These are phyloP conservation scores for Cryptosporidium muris DNA, from an alignment of 169 alveolate genomes.

Conservation along the genomic window DNA sequence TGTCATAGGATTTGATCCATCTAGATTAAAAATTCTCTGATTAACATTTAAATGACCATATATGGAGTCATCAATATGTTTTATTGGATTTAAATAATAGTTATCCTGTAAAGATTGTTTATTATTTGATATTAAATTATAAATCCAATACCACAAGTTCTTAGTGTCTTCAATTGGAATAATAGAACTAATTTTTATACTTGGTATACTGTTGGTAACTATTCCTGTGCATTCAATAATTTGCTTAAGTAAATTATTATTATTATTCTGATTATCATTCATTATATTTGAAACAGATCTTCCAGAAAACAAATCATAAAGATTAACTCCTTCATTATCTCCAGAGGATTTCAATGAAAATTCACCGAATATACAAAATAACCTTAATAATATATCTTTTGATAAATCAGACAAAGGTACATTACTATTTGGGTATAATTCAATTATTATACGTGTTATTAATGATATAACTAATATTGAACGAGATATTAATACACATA, in stretches of 20 bases:
- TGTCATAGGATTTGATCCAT: constrained; percentile 74
- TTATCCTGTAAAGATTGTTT: neutral
- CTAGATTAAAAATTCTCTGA: constrained; percentile 75
- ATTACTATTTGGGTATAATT: constrained; percentile 25
- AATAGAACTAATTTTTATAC: constrained; percentile 29
- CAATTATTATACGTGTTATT: constrained; percentile 22
- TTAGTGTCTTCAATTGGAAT: constrained; percentile 19
- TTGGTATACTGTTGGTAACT: constrained; percentile 6
- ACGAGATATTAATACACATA: constrained; percentile 49
- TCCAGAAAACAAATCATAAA: constrained; percentile 1
- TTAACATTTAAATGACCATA: constrained; percentile 68
- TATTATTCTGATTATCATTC: neutral
- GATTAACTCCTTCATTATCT: neutral
- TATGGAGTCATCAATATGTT: constrained; percentile 50
- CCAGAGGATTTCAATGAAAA: constrained; percentile 52
- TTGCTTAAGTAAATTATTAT: neutral
- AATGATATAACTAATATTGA: constrained; percentile 32
- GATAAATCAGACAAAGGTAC: neutral
- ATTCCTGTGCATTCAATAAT: neutral
- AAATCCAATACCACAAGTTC: constrained; percentile 55
- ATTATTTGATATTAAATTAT: neutral
- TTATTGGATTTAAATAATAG: constrained; percentile 1
- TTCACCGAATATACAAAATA: constrained; percentile 52
- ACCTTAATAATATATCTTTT: constrained; percentile 8
- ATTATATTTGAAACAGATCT: neutral